Evolutionary conservation across 768 basidiomycete species (phyloP).

Genomic region (Saitozyma podzolica): DNA sequence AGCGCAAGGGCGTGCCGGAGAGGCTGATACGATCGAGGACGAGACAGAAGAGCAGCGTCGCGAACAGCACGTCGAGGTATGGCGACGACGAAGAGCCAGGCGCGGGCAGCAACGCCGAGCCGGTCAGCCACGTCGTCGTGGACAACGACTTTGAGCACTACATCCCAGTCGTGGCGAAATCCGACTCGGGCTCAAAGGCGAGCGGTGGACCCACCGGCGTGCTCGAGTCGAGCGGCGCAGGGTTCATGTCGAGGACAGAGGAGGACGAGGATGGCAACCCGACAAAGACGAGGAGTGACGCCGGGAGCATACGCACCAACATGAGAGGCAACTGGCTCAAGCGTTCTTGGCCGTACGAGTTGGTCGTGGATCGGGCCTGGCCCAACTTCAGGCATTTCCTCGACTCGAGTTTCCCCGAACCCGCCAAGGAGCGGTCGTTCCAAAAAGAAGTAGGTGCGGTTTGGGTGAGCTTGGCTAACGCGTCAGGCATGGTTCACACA

Average conservation of each 20-base stretch:
- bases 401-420: constrained; percentile 47
- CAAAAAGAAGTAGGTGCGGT: constrained; percentile 48
- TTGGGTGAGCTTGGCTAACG: constrained; percentile 1
- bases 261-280: constrained; percentile 2
- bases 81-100: constrained; percentile 43
- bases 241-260: constrained; percentile 6
- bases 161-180: constrained; percentile 34
- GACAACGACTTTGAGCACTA: constrained; percentile 48
- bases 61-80: constrained; percentile 28
- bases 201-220: constrained; percentile 11
- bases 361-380: constrained; percentile 35
- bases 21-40: constrained; percentile 8
- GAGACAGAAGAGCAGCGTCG: constrained; percentile 14
- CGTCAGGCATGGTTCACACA: constrained; percentile 42
- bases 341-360: constrained; percentile 32
- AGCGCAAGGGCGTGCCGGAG: constrained; percentile 14
- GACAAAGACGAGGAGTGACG: constrained; percentile 1
- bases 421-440: constrained; percentile 45
- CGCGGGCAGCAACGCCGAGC: constrained; percentile 23
- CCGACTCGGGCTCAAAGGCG: constrained; percentile 28
- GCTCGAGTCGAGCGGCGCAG: constrained; percentile 10
- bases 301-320: constrained; percentile 22
- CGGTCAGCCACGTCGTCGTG: constrained; percentile 44
- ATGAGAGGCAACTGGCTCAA: constrained; percentile 30
- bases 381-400: constrained; percentile 45